Percentiles rank a stretch among this genome's conserved stretches.
Evolutionary conservation across 345 rosid genomes (phyloP).

Genomic region (Syzygium oleosum): DNA sequence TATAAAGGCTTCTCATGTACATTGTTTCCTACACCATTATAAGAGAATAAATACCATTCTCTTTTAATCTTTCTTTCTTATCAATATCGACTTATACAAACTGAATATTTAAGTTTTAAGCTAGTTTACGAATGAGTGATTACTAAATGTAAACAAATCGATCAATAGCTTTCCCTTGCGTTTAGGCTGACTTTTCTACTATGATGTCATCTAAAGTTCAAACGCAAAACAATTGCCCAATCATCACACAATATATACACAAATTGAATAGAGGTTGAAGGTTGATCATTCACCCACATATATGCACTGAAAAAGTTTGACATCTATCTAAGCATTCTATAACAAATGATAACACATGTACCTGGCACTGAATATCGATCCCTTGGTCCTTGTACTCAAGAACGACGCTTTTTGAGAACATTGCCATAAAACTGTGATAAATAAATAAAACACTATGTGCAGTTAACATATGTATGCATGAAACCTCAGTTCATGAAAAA

Average conservation of each 20-base stretch:
- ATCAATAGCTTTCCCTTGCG: neutral
- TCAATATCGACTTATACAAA: neutral
- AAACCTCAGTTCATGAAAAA: neutral
- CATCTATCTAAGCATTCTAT: neutral
- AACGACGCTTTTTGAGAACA: conserved; percentile 29
- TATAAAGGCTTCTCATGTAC: too few species aligned
- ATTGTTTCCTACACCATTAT: too few species aligned
- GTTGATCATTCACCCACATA: neutral
- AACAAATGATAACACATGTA: neutral
- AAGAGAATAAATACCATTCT: too few species aligned
- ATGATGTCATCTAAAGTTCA: neutral
- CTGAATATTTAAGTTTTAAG: neutral
- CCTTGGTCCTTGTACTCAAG: conserved; percentile 36
- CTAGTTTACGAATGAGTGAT: neutral
- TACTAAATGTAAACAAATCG: neutral
- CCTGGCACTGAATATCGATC: conserved; percentile 49
- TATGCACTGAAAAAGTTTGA: neutral
- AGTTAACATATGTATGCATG: neutral
- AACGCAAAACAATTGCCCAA: neutral
- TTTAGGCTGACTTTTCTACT: neutral
- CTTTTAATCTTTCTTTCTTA: too few species aligned
- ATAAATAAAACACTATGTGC: neutral
- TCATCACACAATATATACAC: neutral
- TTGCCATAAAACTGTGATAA: conserved; percentile 22
- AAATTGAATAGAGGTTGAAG: neutral